Evolutionary conservation across 176 grass and related monocot genomes (phyloP).

Genomic region (Oryza brachyantha): DNA sequence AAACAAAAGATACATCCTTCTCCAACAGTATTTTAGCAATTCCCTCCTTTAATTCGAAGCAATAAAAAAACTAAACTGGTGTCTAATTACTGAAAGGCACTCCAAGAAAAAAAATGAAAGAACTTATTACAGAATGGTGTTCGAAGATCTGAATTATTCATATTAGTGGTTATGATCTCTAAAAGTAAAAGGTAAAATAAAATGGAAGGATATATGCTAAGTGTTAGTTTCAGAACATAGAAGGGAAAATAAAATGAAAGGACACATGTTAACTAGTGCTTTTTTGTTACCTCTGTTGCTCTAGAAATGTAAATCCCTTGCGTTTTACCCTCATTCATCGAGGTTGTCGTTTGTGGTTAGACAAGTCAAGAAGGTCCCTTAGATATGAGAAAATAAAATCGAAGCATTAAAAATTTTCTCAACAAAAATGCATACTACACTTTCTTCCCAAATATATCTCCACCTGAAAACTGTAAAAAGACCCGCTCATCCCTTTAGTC

Average conservation of each 20-base stretch:
- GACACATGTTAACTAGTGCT: not conserved
- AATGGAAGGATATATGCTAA: conserved; percentile 15
- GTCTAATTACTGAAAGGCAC: conserved; percentile 4
- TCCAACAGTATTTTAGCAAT: conserved; percentile 84
- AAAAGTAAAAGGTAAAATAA: conserved; percentile 26
- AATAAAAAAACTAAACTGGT: not conserved
- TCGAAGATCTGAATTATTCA: conserved; percentile 54
- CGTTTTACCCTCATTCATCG: conserved; percentile 82
- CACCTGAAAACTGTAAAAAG: conserved; percentile 57
- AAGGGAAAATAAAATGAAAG: conserved; percentile 21
- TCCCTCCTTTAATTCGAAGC: conserved; percentile 59
- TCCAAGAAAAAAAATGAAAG: conserved; percentile 19
- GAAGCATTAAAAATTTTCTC: conserved; percentile 16
- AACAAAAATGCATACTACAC: conserved; percentile 49
- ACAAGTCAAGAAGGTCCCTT: conserved; percentile 93
- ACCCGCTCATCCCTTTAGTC: too few relatives aligned
- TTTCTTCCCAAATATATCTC: conserved; percentile 67
- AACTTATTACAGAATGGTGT: conserved; percentile 77
- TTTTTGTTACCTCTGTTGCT: conserved; percentile 64
- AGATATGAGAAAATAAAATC: conserved; percentile 22
- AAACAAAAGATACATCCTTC: conserved; percentile 81
- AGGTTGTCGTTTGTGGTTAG: conserved; percentile 80
- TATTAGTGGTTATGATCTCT: conserved; percentile 16
- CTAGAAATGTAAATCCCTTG: conserved; percentile 81
- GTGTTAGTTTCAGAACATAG: not conserved